Evolutionary conservation across 225 moss, liverwort and hornwort genomes (phyloP).

Genomic region (Bryum argenteum): DNA sequence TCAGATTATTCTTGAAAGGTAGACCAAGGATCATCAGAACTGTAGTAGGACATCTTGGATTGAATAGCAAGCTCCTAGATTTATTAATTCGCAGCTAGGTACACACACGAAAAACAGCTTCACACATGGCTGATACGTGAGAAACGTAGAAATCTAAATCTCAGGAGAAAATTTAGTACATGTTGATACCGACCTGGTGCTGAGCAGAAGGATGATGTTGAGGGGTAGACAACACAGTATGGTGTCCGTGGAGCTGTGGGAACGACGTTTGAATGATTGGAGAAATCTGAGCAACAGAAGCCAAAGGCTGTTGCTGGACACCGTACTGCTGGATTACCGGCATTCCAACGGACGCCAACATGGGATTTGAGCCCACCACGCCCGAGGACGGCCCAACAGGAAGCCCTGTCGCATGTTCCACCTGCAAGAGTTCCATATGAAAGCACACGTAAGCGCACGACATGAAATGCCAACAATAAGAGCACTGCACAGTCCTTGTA

Average conservation of each 20-base stretch:
- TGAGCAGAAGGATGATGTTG: constrained; percentile 64
- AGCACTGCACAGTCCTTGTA: not conserved
- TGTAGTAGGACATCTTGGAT: not conserved
- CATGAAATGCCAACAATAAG: not conserved
- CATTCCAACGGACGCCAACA: constrained; percentile 63
- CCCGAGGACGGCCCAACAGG: constrained; percentile 60
- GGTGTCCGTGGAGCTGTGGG: constrained; percentile 68
- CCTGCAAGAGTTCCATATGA: constrained; percentile 44
- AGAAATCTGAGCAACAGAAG: constrained; percentile 61
- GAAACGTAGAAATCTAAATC: not conserved
- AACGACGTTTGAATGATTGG: constrained; percentile 59
- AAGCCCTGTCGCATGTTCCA: constrained; percentile 71
- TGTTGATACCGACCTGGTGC: constrained; percentile 63
- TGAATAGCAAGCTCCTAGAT: constrained; percentile 3
- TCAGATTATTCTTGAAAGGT: not conserved
- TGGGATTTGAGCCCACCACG: constrained; percentile 58
- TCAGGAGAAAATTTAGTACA: constrained; percentile 4
- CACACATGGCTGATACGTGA: constrained; percentile 5
- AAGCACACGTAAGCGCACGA: not conserved
- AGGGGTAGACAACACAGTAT: constrained; percentile 61
- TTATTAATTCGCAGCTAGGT: not conserved
- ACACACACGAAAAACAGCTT: constrained; percentile 4
- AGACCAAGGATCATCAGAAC: constrained; percentile 3
- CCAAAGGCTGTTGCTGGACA: constrained; percentile 71
- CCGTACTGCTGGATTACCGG: constrained; percentile 70